Evolutionary conservation across 163 green algal genomes (phyloP).

Genomic region (Scenedesmus sp.): DNA sequence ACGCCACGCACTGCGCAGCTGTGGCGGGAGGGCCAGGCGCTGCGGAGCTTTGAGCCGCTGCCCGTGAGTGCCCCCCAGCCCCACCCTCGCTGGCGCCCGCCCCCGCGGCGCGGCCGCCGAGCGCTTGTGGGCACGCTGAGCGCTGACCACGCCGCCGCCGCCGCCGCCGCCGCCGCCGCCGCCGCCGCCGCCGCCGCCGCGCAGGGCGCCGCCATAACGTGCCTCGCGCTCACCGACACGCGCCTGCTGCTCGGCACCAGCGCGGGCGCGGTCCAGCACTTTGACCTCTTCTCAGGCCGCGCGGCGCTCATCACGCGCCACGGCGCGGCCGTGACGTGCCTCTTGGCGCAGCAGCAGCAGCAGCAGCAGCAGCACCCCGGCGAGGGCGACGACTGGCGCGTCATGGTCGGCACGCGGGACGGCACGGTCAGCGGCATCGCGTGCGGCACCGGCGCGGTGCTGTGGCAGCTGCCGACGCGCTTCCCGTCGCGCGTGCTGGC

Average conservation of each 20-base stretch:
- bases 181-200: neutral
- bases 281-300: slow-evolving; percentile 30
- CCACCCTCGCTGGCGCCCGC: too few species aligned
- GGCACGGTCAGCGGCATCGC: slow-evolving; percentile 19
- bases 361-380: slow-evolving; percentile 16
- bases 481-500: slow-evolving; percentile 9
- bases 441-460: neutral
- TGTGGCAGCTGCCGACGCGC: slow-evolving; percentile 20
- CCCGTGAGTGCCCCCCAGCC: too few species aligned
- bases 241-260: slow-evolving; percentile 30
- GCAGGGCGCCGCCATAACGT: slow-evolving; percentile 17
- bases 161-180: too few species aligned
- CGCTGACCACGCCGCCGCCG: too few species aligned
- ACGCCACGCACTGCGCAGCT: neutral
- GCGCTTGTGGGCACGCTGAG: too few species aligned
- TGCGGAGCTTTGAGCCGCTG: slow-evolving; percentile 4
- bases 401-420: slow-evolving; percentile 16
- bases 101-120: too few species aligned
- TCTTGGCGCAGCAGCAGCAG: slow-evolving; percentile 21
- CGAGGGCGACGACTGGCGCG: neutral
- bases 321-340: slow-evolving; percentile 9
- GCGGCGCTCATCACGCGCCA: slow-evolving; percentile 32
- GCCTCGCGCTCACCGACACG: slow-evolving; percentile 20
- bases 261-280: slow-evolving; percentile 26
- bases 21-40: neutral